Conservation (phyloP, 257 asterid species). For the Capsicum chinense region DNA sequence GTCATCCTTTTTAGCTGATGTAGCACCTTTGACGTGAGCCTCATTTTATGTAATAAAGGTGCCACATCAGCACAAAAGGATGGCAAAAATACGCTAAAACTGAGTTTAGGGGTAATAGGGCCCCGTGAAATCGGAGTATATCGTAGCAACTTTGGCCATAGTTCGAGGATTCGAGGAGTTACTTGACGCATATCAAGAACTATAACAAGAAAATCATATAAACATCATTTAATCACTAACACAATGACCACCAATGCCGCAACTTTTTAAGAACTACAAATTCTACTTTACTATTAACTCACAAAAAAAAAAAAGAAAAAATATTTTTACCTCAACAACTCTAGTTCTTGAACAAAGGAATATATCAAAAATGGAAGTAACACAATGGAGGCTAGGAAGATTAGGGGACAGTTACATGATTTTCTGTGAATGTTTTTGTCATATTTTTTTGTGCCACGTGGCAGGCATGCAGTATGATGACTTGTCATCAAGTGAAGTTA, state of each 20-base stretch:
- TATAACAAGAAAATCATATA: too few relatives aligned
- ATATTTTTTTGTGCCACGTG: neutral
- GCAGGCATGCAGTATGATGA: conserved; percentile 12
- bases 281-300: neutral
- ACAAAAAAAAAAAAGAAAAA: neutral
- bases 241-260: too few relatives aligned
- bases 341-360: neutral
- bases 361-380: neutral
- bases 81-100: too few relatives aligned
- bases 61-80: too few relatives aligned
- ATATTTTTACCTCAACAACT: neutral
- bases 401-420: neutral
- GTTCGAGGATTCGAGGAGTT: too few relatives aligned
- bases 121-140: too few relatives aligned
- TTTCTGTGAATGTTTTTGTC: neutral
- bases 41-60: too few relatives aligned
- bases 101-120: too few relatives aligned
- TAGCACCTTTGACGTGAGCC: too few relatives aligned
- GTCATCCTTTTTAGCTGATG: too few relatives aligned
- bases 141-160: too few relatives aligned
- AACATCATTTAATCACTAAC: neutral
- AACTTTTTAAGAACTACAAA: neutral
- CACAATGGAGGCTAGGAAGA: neutral
- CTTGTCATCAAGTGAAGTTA: neutral
- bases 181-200: too few relatives aligned